Evolutionary conservation across 106 monocot genomes (phyloP), one percentile per base, ranked within the genome.

Genomic region (Ottelia alismoides): DNA sequence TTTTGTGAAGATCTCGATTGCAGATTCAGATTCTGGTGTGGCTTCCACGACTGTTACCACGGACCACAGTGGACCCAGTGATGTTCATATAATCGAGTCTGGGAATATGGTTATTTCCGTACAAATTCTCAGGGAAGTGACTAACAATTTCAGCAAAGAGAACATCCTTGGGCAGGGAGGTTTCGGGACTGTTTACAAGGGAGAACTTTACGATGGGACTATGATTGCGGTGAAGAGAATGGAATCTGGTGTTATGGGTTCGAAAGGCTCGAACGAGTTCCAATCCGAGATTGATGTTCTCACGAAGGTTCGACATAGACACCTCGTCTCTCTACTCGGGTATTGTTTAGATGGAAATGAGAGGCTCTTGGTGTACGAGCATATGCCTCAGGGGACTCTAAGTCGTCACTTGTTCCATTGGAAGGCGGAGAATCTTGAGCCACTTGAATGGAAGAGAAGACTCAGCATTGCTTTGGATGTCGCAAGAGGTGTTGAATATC

Each of bases 131-230:
- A 56, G 70, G 27, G 61, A 62, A 0, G 83, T 58, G 26, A 83
- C 83, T 0, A 50, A 83, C 22, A 71, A 83, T 48, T 83, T 74
- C 30, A 71, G 64, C 21, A 70, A 67, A 27, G 63, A 64, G 2
- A 83, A 83, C 27, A 60, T 83, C 2, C 43, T 83, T 27, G 83
- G 83, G 2, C 61, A 58, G 20, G 83, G 83, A 44, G 83, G 83
- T 18, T 83, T 83, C 65, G 83, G 78, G 24, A 83, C 74, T 0
- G 83, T 83, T 4, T 83, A 83, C 51, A 63, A 60, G 32, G 83
- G 83, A 23, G 47, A 63, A n/a, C 56, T 78, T 11, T 49, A 70
- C 16, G 73, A 83, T 40, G 78, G 78, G 28, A 72, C 73, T 2
- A 63, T 55, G 47, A 64, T 83, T 27, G 83, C 83, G 0, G 78